phyloP scores from a whole-genome alignment of 208 protist genomes.

The Spongospora subterranea region DNA sequence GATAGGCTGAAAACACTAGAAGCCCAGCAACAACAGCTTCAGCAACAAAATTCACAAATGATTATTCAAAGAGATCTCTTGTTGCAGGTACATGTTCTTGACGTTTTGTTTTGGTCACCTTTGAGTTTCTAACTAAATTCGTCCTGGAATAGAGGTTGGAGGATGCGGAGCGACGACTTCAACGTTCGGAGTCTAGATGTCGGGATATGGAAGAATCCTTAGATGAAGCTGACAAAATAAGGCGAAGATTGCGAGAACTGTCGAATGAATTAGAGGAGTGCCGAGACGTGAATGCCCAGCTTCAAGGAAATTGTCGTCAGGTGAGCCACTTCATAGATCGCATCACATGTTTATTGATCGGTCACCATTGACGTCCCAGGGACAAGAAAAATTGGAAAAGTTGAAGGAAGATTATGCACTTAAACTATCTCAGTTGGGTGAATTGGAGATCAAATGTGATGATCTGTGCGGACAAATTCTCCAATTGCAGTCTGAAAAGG shows the following conservation, averaged over 20 bases:
- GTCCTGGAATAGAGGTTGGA: neutral
- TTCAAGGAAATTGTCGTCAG: too few relatives aligned
- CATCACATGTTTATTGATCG: too few relatives aligned
- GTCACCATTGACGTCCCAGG: too few relatives aligned
- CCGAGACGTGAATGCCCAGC: too few relatives aligned
- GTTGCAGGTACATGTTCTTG: neutral
- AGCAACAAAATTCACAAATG: neutral
- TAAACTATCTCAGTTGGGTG: too few relatives aligned
- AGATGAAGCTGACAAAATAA: neutral
- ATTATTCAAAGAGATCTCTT: neutral
- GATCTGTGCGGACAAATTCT: too few relatives aligned
- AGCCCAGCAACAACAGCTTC: neutral
- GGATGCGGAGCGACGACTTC: neutral
- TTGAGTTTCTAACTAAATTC: neutral
- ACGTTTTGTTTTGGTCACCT: neutral
- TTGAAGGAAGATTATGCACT: too few relatives aligned
- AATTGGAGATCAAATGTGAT: too few relatives aligned
- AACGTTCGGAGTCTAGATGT: neutral
- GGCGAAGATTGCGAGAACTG: neutral
- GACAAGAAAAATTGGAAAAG: too few relatives aligned
- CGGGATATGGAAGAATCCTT: neutral
- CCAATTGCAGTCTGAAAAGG: too few relatives aligned
- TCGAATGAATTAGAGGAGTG: neutral
- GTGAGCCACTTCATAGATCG: too few relatives aligned
- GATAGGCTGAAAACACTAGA: neutral